Evolutionary conservation across 2,329 filamentous ascomycete species (phyloP).

Genomic region (Cladosporium oxysporum): DNA sequence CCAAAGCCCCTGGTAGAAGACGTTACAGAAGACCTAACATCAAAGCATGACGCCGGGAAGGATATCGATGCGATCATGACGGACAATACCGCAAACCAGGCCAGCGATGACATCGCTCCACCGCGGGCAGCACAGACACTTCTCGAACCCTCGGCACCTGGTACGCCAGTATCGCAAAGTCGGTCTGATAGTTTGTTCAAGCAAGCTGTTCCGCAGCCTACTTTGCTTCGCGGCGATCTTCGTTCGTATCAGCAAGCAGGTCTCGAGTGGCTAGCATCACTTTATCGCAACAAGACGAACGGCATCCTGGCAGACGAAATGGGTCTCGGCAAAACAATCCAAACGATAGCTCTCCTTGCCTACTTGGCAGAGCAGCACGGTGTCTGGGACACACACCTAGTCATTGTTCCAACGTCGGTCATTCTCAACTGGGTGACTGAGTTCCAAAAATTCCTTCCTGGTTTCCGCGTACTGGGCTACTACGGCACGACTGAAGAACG

Average conservation of each 20-base stretch:
- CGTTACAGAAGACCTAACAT: neutral
- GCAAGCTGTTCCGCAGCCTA: conserved; percentile 58
- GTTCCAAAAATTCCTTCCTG: conserved; percentile 98
- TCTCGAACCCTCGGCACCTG: conserved; percentile 1
- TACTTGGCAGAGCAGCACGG: conserved; percentile 88
- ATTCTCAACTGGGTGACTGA: conserved; percentile 99
- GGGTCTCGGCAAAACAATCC: conserved; percentile 97
- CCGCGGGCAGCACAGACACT: neutral
- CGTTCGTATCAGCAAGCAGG: conserved; percentile 96
- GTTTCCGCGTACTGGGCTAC: conserved; percentile 97
- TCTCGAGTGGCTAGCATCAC: conserved; percentile 92
- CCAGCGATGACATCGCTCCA: conserved; percentile 26
- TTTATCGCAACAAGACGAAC: conserved; percentile 91
- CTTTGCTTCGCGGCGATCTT: conserved; percentile 76
- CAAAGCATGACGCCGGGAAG: neutral
- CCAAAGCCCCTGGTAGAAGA: neutral
- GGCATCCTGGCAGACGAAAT: conserved; percentile 98
- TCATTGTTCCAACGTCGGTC: conserved; percentile 95
- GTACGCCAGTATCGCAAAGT: conserved; percentile 18
- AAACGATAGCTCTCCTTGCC: conserved; percentile 91
- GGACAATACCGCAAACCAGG: conserved; percentile 26
- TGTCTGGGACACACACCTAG: conserved; percentile 93
- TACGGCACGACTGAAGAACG: conserved; percentile 94
- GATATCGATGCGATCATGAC: neutral
- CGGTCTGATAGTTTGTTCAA: conserved; percentile 22